A percentile compares a stretch with the other conserved stretches of the same genome.
Evolutionary conservation across 192 early-diverging fungal genomes (phyloP).

Genomic region (Backusella westeae): DNA sequence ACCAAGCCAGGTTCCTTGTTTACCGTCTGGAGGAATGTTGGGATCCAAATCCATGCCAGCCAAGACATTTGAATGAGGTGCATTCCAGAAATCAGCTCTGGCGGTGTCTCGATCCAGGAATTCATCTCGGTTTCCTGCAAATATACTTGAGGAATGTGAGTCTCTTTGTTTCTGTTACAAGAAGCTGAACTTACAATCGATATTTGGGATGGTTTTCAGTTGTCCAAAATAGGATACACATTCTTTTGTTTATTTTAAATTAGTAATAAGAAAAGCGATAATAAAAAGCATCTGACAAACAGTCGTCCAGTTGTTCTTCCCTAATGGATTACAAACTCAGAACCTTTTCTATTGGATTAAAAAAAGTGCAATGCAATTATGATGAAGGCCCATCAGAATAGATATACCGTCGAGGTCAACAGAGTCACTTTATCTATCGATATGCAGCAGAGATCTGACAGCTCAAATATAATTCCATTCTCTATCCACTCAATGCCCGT

Average conservation of each 20-base stretch:
- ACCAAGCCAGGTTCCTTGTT: conserved; percentile 48
- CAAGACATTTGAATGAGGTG: conserved; percentile 30
- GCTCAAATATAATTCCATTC: too few species aligned
- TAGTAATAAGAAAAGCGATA: background rate
- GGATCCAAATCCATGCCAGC: conserved; percentile 43
- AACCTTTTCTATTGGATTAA: too few species aligned
- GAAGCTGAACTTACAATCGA: conserved; percentile 32
- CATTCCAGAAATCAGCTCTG: conserved; percentile 40
- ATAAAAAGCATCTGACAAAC: background rate
- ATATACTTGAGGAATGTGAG: conserved; percentile 29
- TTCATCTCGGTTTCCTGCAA: conserved; percentile 52
- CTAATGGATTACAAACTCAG: too few species aligned
- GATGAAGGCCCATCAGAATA: too few species aligned
- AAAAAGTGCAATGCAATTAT: too few species aligned
- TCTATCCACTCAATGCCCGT: too few species aligned
- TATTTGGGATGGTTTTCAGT: conserved; percentile 35
- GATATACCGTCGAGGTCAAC: too few species aligned
- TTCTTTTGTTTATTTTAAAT: background rate
- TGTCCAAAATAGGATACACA: conserved; percentile 49
- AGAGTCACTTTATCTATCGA: too few species aligned
- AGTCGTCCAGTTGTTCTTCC: too few species aligned
- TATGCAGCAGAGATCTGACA: too few species aligned
- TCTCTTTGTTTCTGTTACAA: background rate
- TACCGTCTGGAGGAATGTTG: background rate
- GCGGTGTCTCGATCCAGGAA: conserved; percentile 37